These are phyloP conservation scores for Kluyveromyces dobzhanskii DNA, from an alignment of 805 yeast species.

Conservation along the genomic window DNA sequence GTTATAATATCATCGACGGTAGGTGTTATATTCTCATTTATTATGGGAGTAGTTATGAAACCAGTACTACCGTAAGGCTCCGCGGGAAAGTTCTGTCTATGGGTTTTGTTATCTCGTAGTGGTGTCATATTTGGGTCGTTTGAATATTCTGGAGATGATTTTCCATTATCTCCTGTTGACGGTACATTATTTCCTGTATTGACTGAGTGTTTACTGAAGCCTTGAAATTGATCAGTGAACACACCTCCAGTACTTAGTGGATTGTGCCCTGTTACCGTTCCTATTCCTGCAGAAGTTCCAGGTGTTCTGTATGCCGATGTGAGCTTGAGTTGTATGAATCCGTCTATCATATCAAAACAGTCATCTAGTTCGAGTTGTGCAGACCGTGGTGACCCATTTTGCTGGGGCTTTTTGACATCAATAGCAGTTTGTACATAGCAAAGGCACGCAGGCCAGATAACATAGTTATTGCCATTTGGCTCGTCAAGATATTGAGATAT, in stretches of 20 bases:
- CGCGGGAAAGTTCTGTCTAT: conserved; percentile 3
- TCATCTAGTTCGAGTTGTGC: conserved; percentile 17
- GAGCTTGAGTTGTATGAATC: conserved; percentile 32
- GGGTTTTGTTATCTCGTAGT: background rate
- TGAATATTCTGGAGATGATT: conserved; percentile 5
- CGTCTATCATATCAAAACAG: conserved; percentile 32
- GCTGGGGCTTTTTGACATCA: conserved; percentile 5
- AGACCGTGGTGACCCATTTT: conserved; percentile 8
- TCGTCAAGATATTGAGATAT: conserved; percentile 47
- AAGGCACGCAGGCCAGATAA: conserved; percentile 66
- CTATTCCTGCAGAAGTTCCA: conserved; percentile 17
- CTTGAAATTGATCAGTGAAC: conserved; percentile 27
- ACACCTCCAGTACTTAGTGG: conserved; percentile 26
- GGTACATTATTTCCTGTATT: conserved; percentile 1
- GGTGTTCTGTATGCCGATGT: conserved; percentile 34
- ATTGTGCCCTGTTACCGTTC: conserved; percentile 18
- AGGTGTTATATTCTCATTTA: conserved; percentile 7
- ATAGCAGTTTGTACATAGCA: conserved; percentile 47
- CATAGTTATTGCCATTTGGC: conserved; percentile 44
- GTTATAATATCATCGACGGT: conserved; percentile 5
- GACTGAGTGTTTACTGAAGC: conserved; percentile 16
- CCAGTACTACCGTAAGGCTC: conserved; percentile 5
- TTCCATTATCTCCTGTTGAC: conserved; percentile 3
- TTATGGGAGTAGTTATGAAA: conserved; percentile 9
- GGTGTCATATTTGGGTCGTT: conserved; percentile 5